Percentiles rank a stretch among this genome's conserved stretches.
Conservation (phyloP, 371 early-diverging fungal species). For the Rhizomucor pusillus region DNA sequence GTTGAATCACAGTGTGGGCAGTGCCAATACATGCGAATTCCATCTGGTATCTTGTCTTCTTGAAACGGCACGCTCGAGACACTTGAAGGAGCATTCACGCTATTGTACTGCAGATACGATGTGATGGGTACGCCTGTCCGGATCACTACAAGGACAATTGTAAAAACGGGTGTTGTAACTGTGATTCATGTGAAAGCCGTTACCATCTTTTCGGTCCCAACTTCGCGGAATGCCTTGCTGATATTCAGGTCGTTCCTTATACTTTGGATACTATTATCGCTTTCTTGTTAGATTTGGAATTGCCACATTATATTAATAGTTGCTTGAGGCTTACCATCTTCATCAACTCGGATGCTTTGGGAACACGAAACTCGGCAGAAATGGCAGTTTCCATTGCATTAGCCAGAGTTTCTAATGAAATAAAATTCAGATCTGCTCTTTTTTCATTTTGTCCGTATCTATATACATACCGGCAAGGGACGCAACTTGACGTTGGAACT, state of each 20-base stretch:
- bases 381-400: slow-evolving; percentile 42
- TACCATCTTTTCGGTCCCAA: slow-evolving; percentile 47
- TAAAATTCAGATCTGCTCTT: background rate
- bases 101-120: slow-evolving; percentile 28
- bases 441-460: background rate
- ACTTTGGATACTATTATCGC: slow-evolving; percentile 34
- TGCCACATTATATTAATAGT: too few relatives aligned
- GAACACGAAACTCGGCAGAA: slow-evolving; percentile 36
- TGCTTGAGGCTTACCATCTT: slow-evolving; percentile 30
- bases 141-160: slow-evolving; percentile 16
- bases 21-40: slow-evolving; percentile 35
- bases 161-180: background rate
- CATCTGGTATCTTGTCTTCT: slow-evolving; percentile 21
- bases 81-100: slow-evolving; percentile 28
- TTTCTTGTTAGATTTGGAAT: background rate
- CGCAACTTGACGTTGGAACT: slow-evolving; percentile 24
- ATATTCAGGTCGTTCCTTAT: slow-evolving; percentile 13
- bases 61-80: slow-evolving; percentile 27
- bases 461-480: slow-evolving; percentile 22
- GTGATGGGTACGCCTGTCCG: slow-evolving; percentile 40
- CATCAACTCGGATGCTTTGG: slow-evolving; percentile 42
- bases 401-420: slow-evolving; percentile 13
- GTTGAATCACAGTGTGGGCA: slow-evolving; percentile 28
- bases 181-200: background rate
- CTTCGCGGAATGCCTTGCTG: slow-evolving; percentile 27